Evolutionary conservation across 2,329 filamentous ascomycete genomes (phyloP).

Genomic region (Tolypocladium ovalisporum): DNA sequence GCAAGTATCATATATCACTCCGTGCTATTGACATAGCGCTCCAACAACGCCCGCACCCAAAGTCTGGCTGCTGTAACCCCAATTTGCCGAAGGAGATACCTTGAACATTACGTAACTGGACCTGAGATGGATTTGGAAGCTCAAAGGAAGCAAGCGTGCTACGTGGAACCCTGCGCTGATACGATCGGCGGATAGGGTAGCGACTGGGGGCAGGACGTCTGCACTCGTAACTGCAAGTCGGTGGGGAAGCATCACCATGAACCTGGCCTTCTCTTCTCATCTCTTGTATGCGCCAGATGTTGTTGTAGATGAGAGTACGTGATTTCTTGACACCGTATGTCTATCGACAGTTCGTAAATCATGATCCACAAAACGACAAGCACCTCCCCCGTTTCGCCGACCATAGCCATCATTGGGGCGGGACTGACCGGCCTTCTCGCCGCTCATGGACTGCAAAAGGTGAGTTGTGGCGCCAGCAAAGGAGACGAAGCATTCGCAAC

Average conservation of each 20-base stretch:
- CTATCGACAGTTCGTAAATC: background rate
- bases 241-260: background rate
- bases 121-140: background rate
- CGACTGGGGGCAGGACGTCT: background rate
- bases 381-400: conserved; percentile 9
- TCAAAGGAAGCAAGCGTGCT: background rate
- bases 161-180: background rate
- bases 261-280: conserved; percentile 29
- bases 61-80: background rate
- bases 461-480: conserved; percentile 2
- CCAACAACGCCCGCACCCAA: background rate
- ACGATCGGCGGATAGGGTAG: background rate
- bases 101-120: background rate
- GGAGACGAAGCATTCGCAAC: background rate
- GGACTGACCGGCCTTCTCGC: conserved; percentile 25
- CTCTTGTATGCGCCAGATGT: background rate
- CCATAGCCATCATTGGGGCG: conserved; percentile 23
- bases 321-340: background rate
- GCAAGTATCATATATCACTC: background rate
- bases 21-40: background rate
- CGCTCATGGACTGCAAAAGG: conserved; percentile 25
- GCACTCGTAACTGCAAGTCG: background rate
- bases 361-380: conserved; percentile 1
- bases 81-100: background rate
- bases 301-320: background rate